These are phyloP conservation scores for Pleurotus eryngii DNA, from an alignment of 768 basidiomycete species.

Conservation along the genomic window DNA sequence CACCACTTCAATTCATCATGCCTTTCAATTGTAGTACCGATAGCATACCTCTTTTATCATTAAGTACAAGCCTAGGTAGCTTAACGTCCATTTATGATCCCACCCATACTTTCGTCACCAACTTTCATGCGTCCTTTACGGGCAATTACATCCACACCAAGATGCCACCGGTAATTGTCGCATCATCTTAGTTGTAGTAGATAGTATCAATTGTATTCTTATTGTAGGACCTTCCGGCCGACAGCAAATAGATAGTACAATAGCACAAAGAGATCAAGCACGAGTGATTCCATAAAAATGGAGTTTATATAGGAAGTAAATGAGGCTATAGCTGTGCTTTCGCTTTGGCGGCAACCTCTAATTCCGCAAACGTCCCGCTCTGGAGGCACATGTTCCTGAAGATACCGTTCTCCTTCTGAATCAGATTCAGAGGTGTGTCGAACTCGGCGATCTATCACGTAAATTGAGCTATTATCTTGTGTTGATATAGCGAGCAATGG, in stretches of 20 bases:
- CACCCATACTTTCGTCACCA: too few species aligned
- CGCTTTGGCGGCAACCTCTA: slow-evolving; percentile 56
- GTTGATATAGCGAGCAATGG: neutral
- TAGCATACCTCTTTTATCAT: neutral
- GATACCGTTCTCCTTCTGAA: slow-evolving; percentile 58
- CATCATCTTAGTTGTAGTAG: neutral
- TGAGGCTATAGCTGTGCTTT: slow-evolving; percentile 24
- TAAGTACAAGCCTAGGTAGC: neutral
- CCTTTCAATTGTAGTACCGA: slow-evolving; percentile 1
- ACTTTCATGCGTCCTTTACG: too few species aligned
- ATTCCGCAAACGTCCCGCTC: slow-evolving; percentile 60
- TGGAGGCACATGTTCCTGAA: slow-evolving; percentile 69
- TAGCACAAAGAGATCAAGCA: too few species aligned
- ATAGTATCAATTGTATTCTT: slow-evolving; percentile 6
- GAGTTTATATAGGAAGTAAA: neutral
- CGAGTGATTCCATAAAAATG: too few species aligned
- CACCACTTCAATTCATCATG: neutral
- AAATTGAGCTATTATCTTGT: neutral
- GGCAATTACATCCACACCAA: too few species aligned
- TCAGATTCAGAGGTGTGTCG: slow-evolving; percentile 70
- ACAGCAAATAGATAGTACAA: too few species aligned
- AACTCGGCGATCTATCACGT: slow-evolving; percentile 52
- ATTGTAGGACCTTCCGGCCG: neutral
- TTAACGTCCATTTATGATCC: too few species aligned
- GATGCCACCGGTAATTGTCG: too few species aligned